Evolutionary conservation across 2,329 filamentous ascomycete species (phyloP), one percentile per base, ranked within the genome.

Genomic region (Colletotrichum costaricense): DNA sequence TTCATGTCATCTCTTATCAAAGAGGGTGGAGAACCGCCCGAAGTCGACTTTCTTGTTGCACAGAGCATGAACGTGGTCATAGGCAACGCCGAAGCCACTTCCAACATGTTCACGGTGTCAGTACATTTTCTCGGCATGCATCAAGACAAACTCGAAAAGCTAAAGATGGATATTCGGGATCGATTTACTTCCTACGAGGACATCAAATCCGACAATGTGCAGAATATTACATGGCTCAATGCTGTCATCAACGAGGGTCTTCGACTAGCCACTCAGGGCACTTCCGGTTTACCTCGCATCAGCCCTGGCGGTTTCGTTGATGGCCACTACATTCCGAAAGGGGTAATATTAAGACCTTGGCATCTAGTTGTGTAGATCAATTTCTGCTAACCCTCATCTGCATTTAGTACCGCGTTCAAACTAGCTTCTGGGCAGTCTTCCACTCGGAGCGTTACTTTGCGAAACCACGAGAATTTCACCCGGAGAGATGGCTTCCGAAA

Each of bases 291-390:
- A 38, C 75, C 78, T 1, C 75, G 76, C 0, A 49, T 76, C 9
- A 78, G 78, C 38, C 79, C 79, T 2, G 78, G 78, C 12, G 74
- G 77, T 16, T 66, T 42, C 16, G 76, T 79, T 2, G 77, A 79
- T 33, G 77, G 77, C 9, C 46, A 76, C 46, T 79, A 76, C 56
- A 75, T 79, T 64, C 74, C 60, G 63, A 68, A 54, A 57, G 70
- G 70, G n/a, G 70, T 73, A 60, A 33, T 35, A 11, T 16, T 9
- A 3, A 56, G 8, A 7, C 9, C 16, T 56, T 11, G 7, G 24
- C 4, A 12, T 19, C 24, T 30, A 24, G 14, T 16, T 56, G 5
- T 12, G 11, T 56, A 7, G n/a, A 4, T 8, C 9, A 5, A n/a
- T 56, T 22, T 16, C 14, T 1, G 54, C 54, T 56, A 30, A 56